Percentiles rank a stretch among this genome's conserved stretches.
Evolutionary conservation across 1,139 yeast species (phyloP).

Genomic region (Diutina mesorugosa): DNA sequence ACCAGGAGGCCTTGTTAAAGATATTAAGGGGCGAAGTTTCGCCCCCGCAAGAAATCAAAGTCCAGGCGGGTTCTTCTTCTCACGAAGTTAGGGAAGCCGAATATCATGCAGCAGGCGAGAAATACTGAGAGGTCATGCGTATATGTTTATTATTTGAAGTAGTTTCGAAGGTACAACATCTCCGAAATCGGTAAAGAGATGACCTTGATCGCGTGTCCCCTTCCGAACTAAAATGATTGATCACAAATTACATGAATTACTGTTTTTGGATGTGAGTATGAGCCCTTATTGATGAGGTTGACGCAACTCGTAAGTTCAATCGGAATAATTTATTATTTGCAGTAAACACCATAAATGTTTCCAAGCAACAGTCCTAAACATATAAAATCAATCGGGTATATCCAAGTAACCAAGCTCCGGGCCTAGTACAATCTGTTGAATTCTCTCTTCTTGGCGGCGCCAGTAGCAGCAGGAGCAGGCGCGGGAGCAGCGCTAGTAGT

Average conservation of each 20-base stretch:
- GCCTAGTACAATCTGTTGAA: not conserved
- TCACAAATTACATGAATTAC: not conserved
- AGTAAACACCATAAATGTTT: not conserved
- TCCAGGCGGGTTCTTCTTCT: not conserved
- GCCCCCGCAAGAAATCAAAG: not conserved
- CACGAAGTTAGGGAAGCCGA: not conserved
- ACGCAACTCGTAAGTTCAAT: not conserved
- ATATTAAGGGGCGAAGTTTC: not conserved
- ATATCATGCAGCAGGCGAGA: not conserved
- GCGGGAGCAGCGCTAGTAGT: slow-evolving; percentile 7
- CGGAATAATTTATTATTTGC: not conserved
- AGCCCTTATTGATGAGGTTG: not conserved
- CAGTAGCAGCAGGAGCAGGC: slow-evolving; percentile 10
- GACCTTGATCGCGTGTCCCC: not conserved
- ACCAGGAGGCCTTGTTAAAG: slow-evolving; percentile 5
- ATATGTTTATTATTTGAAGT: too few species aligned
- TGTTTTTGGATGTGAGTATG: not conserved
- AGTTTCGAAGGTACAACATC: not conserved
- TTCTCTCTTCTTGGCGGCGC: not conserved
- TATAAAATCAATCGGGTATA: not conserved
- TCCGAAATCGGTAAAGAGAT: not conserved
- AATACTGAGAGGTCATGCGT: too few species aligned
- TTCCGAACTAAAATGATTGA: not conserved
- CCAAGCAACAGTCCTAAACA: not conserved
- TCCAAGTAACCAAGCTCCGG: not conserved